These are phyloP conservation scores for Xylariaceae sp. DNA, from an alignment of 2,329 filamentous ascomycete species.

Conservation along the genomic window DNA sequence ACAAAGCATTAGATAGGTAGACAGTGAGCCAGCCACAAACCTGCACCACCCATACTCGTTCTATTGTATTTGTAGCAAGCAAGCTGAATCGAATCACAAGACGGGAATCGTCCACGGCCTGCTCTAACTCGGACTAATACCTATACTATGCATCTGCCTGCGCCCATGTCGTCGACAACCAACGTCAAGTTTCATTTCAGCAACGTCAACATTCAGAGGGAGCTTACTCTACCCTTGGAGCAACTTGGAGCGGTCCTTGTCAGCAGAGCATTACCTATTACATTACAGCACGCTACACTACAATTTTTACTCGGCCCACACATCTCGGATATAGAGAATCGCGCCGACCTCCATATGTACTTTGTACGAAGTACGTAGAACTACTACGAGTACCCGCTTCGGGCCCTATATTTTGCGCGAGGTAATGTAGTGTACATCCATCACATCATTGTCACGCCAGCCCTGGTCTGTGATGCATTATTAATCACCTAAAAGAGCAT, in stretches of 20 bases:
- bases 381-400: background rate
- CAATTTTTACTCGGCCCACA: constrained; percentile 15
- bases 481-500: constrained; percentile 32
- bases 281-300: constrained; percentile 15
- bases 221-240: background rate
- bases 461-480: constrained; percentile 28
- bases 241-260: background rate
- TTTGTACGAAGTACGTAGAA: background rate
- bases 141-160: background rate
- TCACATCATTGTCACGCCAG: constrained; percentile 35
- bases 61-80: too few relatives aligned
- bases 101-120: background rate
- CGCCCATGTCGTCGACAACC: background rate
- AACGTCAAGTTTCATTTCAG: background rate
- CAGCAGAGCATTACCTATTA: background rate
- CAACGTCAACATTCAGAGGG: background rate
- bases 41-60: too few relatives aligned
- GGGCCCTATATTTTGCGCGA: background rate
- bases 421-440: constrained; percentile 22
- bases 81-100: background rate
- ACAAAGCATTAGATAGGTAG: background rate
- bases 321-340: constrained; percentile 33
- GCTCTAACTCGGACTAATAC: background rate
- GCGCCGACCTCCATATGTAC: constrained; percentile 27
- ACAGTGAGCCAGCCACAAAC: background rate